phyloP scores from a whole-genome alignment of 805 yeast species.

The Pichia rugopelliculosa region DNA sequence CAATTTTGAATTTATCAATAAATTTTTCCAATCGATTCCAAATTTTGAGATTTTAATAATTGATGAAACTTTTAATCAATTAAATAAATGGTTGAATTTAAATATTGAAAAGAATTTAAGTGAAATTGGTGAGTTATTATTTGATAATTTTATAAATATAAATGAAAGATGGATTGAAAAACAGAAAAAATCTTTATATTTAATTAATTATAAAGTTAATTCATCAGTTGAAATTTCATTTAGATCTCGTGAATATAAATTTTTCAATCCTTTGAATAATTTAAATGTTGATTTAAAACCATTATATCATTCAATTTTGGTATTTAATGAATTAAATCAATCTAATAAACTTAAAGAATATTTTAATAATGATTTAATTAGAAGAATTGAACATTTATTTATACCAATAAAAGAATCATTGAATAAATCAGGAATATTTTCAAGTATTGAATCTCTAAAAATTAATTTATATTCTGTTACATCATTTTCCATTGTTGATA shows the following conservation, averaged over 20 bases:
- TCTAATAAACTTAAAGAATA: slow-evolving; percentile 51
- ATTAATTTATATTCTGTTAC: slow-evolving; percentile 53
- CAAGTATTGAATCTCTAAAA: slow-evolving; percentile 39
- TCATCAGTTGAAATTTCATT: slow-evolving; percentile 80
- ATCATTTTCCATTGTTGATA: slow-evolving; percentile 76
- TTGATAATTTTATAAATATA: slow-evolving; percentile 46
- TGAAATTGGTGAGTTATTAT: slow-evolving; percentile 50
- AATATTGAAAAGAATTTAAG: slow-evolving; percentile 55
- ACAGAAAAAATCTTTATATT: slow-evolving; percentile 36
- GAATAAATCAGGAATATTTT: slow-evolving; percentile 23
- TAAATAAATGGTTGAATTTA: slow-evolving; percentile 57
- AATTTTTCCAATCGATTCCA: slow-evolving; percentile 72
- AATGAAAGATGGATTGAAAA: slow-evolving; percentile 52
- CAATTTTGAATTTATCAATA: slow-evolving; percentile 65
- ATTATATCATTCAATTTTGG: slow-evolving; percentile 74
- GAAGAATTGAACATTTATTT: slow-evolving; percentile 62
- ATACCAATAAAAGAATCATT: slow-evolving; percentile 47
- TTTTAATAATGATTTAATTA: slow-evolving; percentile 62
- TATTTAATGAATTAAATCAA: slow-evolving; percentile 68
- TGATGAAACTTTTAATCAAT: slow-evolving; percentile 61
- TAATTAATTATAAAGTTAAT: slow-evolving; percentile 60
- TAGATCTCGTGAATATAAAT: slow-evolving; percentile 40
- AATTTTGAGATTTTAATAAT: slow-evolving; percentile 63
- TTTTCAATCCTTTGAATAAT: slow-evolving; percentile 42
- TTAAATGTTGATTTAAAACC: slow-evolving; percentile 58